phyloP scores from a whole-genome alignment of 208 protist species.

The Lotmaria passim region DNA sequence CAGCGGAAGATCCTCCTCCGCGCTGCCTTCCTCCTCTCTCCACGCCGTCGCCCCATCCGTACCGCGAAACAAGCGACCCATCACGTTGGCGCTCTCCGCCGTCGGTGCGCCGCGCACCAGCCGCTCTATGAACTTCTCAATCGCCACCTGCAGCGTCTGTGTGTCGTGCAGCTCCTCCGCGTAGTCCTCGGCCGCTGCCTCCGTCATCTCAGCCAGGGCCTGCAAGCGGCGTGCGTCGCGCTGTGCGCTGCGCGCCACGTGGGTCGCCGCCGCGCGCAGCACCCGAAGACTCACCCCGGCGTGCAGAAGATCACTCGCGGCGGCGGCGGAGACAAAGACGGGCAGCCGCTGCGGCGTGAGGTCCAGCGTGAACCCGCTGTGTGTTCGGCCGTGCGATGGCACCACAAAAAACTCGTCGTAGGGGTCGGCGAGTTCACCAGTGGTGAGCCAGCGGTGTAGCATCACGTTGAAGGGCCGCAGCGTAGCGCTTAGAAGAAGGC shows the following conservation, averaged over 20 bases:
- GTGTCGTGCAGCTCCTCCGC: conserved; percentile 35
- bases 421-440: conserved; percentile 62
- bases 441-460: conserved; percentile 66
- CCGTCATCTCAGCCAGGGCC: conserved; percentile 21
- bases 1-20: conserved; percentile 11
- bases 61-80: not conserved
- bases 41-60: not conserved
- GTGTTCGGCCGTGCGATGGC: conserved; percentile 59
- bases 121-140: conserved; percentile 28
- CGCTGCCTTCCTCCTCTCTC: not conserved
- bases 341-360: conserved; percentile 68
- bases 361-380: conserved; percentile 71
- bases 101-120: conserved; percentile 26
- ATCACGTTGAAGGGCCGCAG: conserved; percentile 67
- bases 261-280: conserved; percentile 63
- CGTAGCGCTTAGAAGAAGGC: conserved; percentile 52
- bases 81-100: not conserved
- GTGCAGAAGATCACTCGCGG: conserved; percentile 58
- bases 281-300: conserved; percentile 76
- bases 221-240: conserved; percentile 37
- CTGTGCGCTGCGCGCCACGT: conserved; percentile 45
- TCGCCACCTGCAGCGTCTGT: conserved; percentile 33
- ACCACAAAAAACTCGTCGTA: conserved; percentile 91
- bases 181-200: conserved; percentile 33
- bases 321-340: conserved; percentile 60